A percentile compares a stretch with the other conserved stretches of the same genome.
Conservation (phyloP, 805 yeast species). For the Kregervanrija fluxuum region DNA sequence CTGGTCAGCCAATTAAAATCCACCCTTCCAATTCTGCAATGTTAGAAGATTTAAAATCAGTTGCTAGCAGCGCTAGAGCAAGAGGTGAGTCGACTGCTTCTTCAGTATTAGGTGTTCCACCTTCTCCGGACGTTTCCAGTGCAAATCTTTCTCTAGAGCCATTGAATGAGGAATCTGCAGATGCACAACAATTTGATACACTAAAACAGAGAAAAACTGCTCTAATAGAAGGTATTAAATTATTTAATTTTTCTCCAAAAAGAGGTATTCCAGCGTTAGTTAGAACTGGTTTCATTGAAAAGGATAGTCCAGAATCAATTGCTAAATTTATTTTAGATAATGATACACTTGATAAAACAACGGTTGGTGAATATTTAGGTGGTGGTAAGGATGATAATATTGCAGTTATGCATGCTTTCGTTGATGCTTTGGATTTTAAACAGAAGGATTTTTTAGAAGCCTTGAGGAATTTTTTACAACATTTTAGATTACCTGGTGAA, state of each 20-base stretch:
- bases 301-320: constrained; percentile 56
- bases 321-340: constrained; percentile 65
- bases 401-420: constrained; percentile 87
- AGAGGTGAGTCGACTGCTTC: constrained; percentile 20
- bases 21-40: not conserved
- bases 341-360: constrained; percentile 73
- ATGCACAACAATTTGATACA: constrained; percentile 73
- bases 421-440: constrained; percentile 76
- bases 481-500: constrained; percentile 94
- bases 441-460: constrained; percentile 74
- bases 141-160: constrained; percentile 11
- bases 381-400: constrained; percentile 76
- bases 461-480: constrained; percentile 73
- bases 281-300: constrained; percentile 53
- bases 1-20: constrained; percentile 44
- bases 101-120: constrained; percentile 11
- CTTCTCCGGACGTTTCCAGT: constrained; percentile 18
- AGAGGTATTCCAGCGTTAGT: constrained; percentile 64
- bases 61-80: constrained; percentile 1
- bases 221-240: constrained; percentile 65
- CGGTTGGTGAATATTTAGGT: constrained; percentile 87
- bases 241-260: constrained; percentile 81
- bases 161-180: constrained; percentile 21
- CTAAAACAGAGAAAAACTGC: constrained; percentile 79
- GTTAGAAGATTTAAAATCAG: constrained; percentile 6